Evolutionary conservation across 768 basidiomycete species (phyloP).

Genomic region (Leccinum variicolor): DNA sequence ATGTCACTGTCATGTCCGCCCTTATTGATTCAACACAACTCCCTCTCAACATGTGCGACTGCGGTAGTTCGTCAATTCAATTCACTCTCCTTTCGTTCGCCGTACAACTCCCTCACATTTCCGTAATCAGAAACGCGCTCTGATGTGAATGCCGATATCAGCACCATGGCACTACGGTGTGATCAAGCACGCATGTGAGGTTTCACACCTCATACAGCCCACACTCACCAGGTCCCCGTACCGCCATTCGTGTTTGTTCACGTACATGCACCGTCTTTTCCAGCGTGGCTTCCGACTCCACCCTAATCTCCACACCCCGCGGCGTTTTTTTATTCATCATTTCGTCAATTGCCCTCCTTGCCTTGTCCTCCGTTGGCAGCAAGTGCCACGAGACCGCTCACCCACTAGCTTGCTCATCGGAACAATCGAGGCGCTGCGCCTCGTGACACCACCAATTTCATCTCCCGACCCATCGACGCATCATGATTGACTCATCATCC

Average conservation of each 20-base stretch:
- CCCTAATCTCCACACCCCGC: conserved; percentile 32
- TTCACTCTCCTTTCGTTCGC: conserved; percentile 14
- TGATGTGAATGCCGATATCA: conserved; percentile 34
- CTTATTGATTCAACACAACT: conserved; percentile 7
- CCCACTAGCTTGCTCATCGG: conserved; percentile 1
- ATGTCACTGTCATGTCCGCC: conserved; percentile 29
- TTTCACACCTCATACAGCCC: conserved; percentile 33
- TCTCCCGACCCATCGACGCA: conserved; percentile 18
- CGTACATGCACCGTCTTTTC: conserved; percentile 32
- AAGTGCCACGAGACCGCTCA: conserved; percentile 11
- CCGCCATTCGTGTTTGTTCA: conserved; percentile 31
- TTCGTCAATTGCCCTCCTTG: conserved; percentile 12
- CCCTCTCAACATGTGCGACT: conserved; percentile 14
- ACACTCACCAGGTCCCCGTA: conserved; percentile 34
- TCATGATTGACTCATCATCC: conserved; percentile 14
- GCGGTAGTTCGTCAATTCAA: conserved; percentile 18
- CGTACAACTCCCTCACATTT: conserved; percentile 28
- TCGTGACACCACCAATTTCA: conserved; percentile 27
- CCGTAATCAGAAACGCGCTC: conserved; percentile 33
- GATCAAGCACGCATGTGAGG: conserved; percentile 29
- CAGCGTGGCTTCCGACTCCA: conserved; percentile 31
- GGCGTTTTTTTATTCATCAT: conserved; percentile 22
- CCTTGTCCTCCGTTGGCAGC: conserved; percentile 12
- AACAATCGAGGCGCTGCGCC: conserved; percentile 16
- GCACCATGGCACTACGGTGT: conserved; percentile 25